Percentiles rank a stretch among this genome's conserved stretches.
These are phyloP conservation scores for Angophora floribunda DNA, from an alignment of 345 rosid species.

Conservation along the genomic window DNA sequence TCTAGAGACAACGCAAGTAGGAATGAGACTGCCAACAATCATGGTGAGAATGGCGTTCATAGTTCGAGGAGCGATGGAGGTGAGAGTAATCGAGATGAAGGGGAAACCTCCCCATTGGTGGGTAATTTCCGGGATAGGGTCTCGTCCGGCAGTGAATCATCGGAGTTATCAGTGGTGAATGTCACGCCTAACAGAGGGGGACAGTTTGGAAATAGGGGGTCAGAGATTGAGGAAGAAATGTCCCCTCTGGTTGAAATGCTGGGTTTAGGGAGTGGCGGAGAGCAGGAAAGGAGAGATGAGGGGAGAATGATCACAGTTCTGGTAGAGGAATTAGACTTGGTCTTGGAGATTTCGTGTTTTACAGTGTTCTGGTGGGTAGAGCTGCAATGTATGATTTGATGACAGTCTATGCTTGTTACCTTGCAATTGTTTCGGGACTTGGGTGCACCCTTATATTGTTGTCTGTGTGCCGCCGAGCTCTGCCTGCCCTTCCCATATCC, in stretches of 20 bases:
- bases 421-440: conserved; percentile 91
- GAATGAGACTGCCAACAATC: conserved; percentile 6
- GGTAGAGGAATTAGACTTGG: conserved; percentile 81
- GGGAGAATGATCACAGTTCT: conserved; percentile 5
- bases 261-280: conserved; percentile 32
- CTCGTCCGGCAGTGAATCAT: conserved; percentile 30
- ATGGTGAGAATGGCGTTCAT: not conserved
- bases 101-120: conserved; percentile 44
- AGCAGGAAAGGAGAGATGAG: conserved; percentile 13
- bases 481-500: conserved; percentile 96
- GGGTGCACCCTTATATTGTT: conserved; percentile 95
- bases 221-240: conserved; percentile 53
- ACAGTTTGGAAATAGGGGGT: conserved; percentile 22
- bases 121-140: conserved; percentile 23
- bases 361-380: conserved; percentile 97
- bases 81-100: conserved; percentile 24
- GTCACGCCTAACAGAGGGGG: not conserved
- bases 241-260: conserved; percentile 71
- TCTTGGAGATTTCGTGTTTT: conserved; percentile 94
- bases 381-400: conserved; percentile 98
- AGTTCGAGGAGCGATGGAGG: conserved; percentile 18
- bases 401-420: conserved; percentile 97
- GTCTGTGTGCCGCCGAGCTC: conserved; percentile 67
- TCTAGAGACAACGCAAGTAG: conserved; percentile 11
- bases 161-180: conserved; percentile 35